A percentile compares a stretch with the other conserved stretches of the same genome.
These are phyloP conservation scores for Wilcoxina mikolae DNA, from an alignment of 495 filamentous ascomycete species.

Conservation along the genomic window DNA sequence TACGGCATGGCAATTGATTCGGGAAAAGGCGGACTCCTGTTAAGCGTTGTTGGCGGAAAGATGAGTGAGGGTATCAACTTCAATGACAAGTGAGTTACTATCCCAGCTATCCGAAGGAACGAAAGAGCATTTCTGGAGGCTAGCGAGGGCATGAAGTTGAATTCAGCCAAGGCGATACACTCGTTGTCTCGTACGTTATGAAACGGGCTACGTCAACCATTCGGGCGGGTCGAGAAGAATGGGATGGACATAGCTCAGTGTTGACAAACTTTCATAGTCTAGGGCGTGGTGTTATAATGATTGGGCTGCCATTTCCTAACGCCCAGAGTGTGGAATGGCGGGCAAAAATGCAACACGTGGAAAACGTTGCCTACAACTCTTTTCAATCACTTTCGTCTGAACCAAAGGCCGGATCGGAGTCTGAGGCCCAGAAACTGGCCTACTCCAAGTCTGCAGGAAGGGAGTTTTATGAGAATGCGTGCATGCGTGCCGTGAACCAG, in stretches of 20 bases:
- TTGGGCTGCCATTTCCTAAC: slow-evolving; percentile 89
- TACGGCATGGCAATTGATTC: slow-evolving; percentile 56
- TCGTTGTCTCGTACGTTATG: not conserved
- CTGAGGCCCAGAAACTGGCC: slow-evolving; percentile 2
- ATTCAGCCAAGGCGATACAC: too few species aligned
- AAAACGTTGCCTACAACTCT: slow-evolving; percentile 41
- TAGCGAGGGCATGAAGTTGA: too few species aligned
- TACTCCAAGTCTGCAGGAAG: slow-evolving; percentile 51
- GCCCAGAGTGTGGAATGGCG: slow-evolving; percentile 81
- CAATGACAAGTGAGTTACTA: slow-evolving; percentile 44
- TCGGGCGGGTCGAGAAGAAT: too few species aligned
- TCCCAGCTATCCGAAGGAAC: not conserved
- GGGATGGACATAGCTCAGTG: too few species aligned
- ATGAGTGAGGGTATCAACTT: slow-evolving; percentile 98
- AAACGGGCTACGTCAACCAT: too few species aligned
- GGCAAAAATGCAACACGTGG: slow-evolving; percentile 75
- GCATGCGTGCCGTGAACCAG: slow-evolving; percentile 95
- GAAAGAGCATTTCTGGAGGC: too few species aligned
- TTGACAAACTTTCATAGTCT: slow-evolving; percentile 33
- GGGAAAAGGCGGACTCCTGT: slow-evolving; percentile 58
- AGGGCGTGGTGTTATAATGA: slow-evolving; percentile 73
- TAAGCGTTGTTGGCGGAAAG: slow-evolving; percentile 91
- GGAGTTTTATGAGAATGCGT: slow-evolving; percentile 88
- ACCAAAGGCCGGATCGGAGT: not conserved
- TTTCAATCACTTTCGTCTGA: not conserved